Evolutionary conservation across 345 rosid genomes (phyloP).

Genomic region (Citrus australasica): DNA sequence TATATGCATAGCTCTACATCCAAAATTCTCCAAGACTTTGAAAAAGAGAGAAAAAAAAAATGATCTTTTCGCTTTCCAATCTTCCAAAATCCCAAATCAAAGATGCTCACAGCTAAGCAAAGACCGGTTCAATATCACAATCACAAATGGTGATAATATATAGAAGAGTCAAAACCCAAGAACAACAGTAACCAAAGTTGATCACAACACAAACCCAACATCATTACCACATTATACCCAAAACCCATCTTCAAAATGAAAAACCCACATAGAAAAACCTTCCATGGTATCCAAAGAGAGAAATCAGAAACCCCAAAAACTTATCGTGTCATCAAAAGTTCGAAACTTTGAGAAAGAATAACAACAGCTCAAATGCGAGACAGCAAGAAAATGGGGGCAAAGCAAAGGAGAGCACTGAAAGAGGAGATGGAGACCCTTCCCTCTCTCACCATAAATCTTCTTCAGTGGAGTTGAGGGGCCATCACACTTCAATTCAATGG

Average conservation of each 20-base stretch:
- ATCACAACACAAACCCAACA: constrained; percentile 17
- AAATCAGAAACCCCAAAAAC: constrained; percentile 22
- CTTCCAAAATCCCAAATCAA: neutral
- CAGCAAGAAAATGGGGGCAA: constrained; percentile 39
- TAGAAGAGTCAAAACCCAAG: constrained; percentile 7
- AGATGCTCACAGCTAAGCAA: constrained; percentile 2
- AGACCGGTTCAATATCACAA: constrained; percentile 8
- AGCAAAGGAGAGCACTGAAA: constrained; percentile 29
- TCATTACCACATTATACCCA: constrained; percentile 16
- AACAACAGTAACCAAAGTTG: constrained; percentile 15
- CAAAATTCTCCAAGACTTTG: neutral
- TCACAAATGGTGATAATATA: neutral
- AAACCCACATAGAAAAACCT: constrained; percentile 26
- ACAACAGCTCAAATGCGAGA: constrained; percentile 27
- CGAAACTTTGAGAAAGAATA: constrained; percentile 4
- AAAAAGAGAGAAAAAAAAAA: neutral
- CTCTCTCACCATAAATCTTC: constrained; percentile 26
- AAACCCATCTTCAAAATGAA: constrained; percentile 28
- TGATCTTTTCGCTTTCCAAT: neutral
- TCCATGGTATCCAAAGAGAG: constrained; percentile 1
- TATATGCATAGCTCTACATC: constrained; percentile 9
- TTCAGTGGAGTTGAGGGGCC: constrained; percentile 64
- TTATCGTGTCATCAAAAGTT: constrained; percentile 14
- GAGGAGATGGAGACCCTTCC: constrained; percentile 35
- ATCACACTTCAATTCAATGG: constrained; percentile 28